Evolutionary conservation across 352 stramenopile species (phyloP), one percentile per base, ranked within the genome.

Genomic region (Phytophthora pluvialis): DNA sequence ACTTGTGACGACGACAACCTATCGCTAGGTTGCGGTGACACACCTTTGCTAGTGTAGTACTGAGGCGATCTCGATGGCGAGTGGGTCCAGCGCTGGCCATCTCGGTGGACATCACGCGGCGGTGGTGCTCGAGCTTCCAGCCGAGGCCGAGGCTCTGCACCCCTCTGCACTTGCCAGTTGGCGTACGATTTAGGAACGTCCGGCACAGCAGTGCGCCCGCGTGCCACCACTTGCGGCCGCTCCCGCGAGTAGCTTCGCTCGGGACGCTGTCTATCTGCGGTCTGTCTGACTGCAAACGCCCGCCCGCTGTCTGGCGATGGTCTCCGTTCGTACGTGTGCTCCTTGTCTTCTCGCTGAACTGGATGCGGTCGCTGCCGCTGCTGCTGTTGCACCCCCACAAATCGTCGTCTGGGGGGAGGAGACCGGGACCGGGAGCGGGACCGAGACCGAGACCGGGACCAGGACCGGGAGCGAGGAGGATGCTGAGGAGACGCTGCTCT

Each of bases 191-290:
- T 33, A 28, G 31, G 26, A 32, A 5, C 11, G 49, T 56, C 55
- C 18, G 45, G 10, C 3, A 21, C n/a, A 46, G 29, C 7, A 36
- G 46, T 7, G 12, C 36, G 35, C 15, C 15, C 12, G 0, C 29
- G 46, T 18, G 33, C 16, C 6, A n/a, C 1, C 6, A n/a, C 1
- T 51, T 64, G 50, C 8, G 55, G 28, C 28, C 25, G 49, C 28
- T 66, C 48, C n/a, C 48, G 31, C 28, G 45, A 52, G 43, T 66
- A 59, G 38, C 44, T 70, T 66, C 43, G 60, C 1, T 57, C 60
- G 6, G 33, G 32, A 25, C 16, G 28, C 13, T 46, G 35, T 33
- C 43, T 32, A 12, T 58, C 40, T 42, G 16, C 26, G 65, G 21
- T 1, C 4, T 38, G 57, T 44, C 49, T 54, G 13, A 21, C 5